Evolutionary conservation across 345 rosid species (phyloP), one percentile per base, ranked within the genome.

Genomic region (Anacardium occidentale): DNA sequence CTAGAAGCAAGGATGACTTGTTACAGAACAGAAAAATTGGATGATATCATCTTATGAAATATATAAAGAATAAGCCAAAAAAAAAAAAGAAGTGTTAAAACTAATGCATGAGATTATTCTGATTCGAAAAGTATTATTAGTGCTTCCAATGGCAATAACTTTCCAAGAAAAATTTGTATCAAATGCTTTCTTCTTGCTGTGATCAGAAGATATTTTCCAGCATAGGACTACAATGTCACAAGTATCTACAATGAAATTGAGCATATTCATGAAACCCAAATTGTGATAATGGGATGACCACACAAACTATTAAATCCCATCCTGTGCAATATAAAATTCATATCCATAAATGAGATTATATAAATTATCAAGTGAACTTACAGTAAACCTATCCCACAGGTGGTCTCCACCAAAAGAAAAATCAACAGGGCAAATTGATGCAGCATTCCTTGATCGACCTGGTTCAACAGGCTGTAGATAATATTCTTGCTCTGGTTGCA

Each of bases 401-500:
- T 91, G 99, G 77, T 89, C 91, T 82, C 90, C 96, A 45, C 99
- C 95, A 63, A 93, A 96, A 74, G 81, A 80, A 82, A 91, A 96
- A 79, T 86, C 93, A 73, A 88, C 97, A 54, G 98, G 88, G 80
- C 90, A 90, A 69, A 91, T 77, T 70, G 97, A 84, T 51, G 92
- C 85, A 73, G 94, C 96, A 73, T 79, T 86, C 69, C 86, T 88
- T 44, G 91, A 89, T 83, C 82, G 77, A 75, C 98, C 96, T 53
- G 91, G 90, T 78, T 87, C 90, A 77, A 86, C 87, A 21, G 98
- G 95, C 85, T 93, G 97, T 50, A 91, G 83, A 85, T 91, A 96
- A 79, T 87, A 89, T 73, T 93, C 97, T 83, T 96, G 99, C 86
- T 93, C 99, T 52, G 96, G 96, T 82, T 85, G 85, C 89, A 86